These are phyloP conservation scores for Penicillium sp. DNA, from an alignment of 2,329 filamentous ascomycete genomes.

Conservation along the genomic window DNA sequence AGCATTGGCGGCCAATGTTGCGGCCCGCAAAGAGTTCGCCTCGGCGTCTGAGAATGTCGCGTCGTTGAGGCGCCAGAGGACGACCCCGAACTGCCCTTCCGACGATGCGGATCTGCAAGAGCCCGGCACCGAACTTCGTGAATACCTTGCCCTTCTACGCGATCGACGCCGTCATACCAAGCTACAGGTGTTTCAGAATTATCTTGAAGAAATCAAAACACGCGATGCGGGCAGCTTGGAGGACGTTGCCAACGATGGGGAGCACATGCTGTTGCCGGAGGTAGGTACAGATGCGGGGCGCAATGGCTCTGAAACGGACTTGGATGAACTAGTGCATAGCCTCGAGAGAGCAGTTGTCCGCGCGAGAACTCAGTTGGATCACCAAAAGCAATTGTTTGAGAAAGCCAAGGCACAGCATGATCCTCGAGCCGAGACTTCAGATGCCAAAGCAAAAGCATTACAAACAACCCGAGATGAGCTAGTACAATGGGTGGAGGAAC, in stretches of 20 bases:
- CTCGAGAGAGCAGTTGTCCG: conserved; percentile 41
- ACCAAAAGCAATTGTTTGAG: conserved; percentile 36
- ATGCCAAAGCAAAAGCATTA: conserved; percentile 37
- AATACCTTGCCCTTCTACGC: conserved; percentile 47
- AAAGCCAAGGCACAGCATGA: conserved; percentile 29
- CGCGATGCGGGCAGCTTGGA: conserved; percentile 23
- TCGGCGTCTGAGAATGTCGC: conserved; percentile 34
- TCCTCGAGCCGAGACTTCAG: conserved; percentile 10
- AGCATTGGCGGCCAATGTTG: conserved; percentile 44
- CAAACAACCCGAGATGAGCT: conserved; percentile 49
- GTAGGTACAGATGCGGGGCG: conserved; percentile 17
- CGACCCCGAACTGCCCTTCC: conserved; percentile 16
- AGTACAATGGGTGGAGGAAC: conserved; percentile 52
- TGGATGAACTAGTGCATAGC: conserved; percentile 38
- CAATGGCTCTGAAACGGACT: conserved; percentile 15
- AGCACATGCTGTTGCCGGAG: conserved; percentile 17
- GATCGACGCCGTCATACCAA: conserved; percentile 47
- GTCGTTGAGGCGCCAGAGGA: conserved; percentile 28
- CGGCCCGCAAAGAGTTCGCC: conserved; percentile 41
- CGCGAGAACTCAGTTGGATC: conserved; percentile 37
- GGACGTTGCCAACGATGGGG: conserved; percentile 22
- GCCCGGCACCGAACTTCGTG: conserved; percentile 30
- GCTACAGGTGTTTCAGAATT: conserved; percentile 47
- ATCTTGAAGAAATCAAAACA: conserved; percentile 43
- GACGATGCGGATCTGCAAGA: conserved; percentile 16